These are phyloP conservation scores for Phialophora macrospora DNA, from an alignment of 2,329 filamentous ascomycete genomes.

Conservation along the genomic window DNA sequence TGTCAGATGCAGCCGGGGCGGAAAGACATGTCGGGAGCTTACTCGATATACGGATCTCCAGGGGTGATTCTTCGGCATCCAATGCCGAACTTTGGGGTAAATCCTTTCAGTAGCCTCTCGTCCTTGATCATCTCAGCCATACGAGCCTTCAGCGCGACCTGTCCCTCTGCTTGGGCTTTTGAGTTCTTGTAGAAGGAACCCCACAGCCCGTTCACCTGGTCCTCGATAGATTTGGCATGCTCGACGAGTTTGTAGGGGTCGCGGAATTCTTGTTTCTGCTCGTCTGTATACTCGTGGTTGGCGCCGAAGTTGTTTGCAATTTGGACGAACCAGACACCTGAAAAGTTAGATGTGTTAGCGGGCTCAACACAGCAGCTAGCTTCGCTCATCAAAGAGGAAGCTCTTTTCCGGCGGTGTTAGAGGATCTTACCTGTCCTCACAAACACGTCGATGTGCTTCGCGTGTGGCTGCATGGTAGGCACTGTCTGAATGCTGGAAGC, in stretches of 20 bases:
- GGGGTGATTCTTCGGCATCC: constrained; percentile 56
- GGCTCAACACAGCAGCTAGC: neutral
- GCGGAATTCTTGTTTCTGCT: constrained; percentile 49
- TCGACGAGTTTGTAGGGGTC: constrained; percentile 50
- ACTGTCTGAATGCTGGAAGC: constrained; percentile 53
- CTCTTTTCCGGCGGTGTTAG: neutral
- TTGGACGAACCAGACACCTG: constrained; percentile 46
- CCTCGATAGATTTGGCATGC: constrained; percentile 54
- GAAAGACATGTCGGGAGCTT: neutral
- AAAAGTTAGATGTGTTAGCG: neutral
- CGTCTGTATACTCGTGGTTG: constrained; percentile 52
- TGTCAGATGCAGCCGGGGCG: neutral
- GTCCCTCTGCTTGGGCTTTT: constrained; percentile 48
- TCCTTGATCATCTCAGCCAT: constrained; percentile 60
- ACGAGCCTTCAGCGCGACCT: constrained; percentile 48
- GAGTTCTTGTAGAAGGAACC: constrained; percentile 52
- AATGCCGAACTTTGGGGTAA: constrained; percentile 53
- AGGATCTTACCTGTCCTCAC: constrained; percentile 47
- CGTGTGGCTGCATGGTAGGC: constrained; percentile 53
- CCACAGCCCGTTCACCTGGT: constrained; percentile 56
- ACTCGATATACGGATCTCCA: constrained; percentile 57
- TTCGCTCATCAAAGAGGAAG: neutral
- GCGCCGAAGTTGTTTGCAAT: constrained; percentile 54
- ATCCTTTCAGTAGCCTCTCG: constrained; percentile 54
- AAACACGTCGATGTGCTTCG: constrained; percentile 54